Base-by-base conservation (phyloP, 2,329 filamentous ascomycete genomes). In the Lachnellula suecica region DNA sequence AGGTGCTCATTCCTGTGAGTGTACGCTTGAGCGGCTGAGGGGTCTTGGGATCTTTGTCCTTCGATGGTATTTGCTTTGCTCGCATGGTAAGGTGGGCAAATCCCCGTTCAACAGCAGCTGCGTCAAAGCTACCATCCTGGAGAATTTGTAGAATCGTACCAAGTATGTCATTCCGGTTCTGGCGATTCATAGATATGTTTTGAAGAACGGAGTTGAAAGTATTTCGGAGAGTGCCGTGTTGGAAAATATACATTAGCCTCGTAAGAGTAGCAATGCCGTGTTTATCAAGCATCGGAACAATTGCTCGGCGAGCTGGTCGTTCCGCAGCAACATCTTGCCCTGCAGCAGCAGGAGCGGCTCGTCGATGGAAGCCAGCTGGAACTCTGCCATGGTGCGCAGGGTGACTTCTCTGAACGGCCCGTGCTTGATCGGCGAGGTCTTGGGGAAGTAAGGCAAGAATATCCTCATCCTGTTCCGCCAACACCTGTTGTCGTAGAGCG, bases 201-300 rank as follows among this genome's bases (percentile, higher is more conserved):
- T 90, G 84, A 47, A 99, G 85, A 48, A 99, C 89, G 50, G 87
- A 86, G 67, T 94, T 93, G 48, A 99, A 79, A 54, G 91, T 89
- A 56, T 81, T 84, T 60, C 91, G 89, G 44, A 94, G 87, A 56
- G 89, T 94, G 20, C 89, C 90, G 59, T 93, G 89, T 60, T 97
- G 90, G 44, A 90, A 88, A 63, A 97, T 91, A 69, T 99, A 99
- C 93, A 99, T 97, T 9, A 99, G 81, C n/a, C 95, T 89, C 40
- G 99, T 79, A 29, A 99, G 76, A n/a, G 94, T 97, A 23, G 95
- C 94, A 59, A 99, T 87, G 23, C 95, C 94, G 43, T 92, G 82
- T 72, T 96, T 97, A 71, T 99, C 94, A 25, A 99, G 82, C 88
- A 99, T 96, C 68, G 99, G 94, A 22, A 96, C 89, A 52, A 95